Base-by-base conservation (phyloP, 2,329 filamentous ascomycete genomes). In the Exserohilum turcica region DNA sequence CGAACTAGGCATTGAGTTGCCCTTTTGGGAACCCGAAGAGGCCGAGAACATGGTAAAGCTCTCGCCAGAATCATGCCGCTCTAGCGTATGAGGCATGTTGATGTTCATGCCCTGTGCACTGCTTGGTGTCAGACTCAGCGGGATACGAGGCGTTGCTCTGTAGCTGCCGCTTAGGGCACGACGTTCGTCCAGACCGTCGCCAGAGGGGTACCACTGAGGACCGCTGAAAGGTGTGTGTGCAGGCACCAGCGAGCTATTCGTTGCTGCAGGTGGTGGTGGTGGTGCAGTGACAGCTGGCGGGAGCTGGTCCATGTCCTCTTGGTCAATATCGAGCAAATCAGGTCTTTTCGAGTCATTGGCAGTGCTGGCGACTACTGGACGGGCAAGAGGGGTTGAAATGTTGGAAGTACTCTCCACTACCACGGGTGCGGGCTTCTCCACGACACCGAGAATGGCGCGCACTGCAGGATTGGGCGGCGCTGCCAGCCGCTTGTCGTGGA, bases 41-140 rank as follows among this genome's bases (percentile, higher is more conserved):
- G 82, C 81, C 33, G 83, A 85, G 57, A 87, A 85, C 80, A 86
- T 86, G 18, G 80, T 76, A 60, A 86, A 86, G 66, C 84, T 86
- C 57, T 86, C 84, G 6, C 80, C 78, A 19, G 84, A 86, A 60
- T 85, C 80, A 61, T 84, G 82, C 31, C 82, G 79, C 43, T 77
- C 65, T 57, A 79, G 63, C 12, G 67, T 63, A 28, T 67, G 73
- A 18, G 72, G 70, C 13, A 69, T 64, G 7, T 59, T 61, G 36
- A 72, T 70, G 49, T 61, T 75, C 75, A 59, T 64, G 60, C 47
- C 72, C 63, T 60, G 64, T 64, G 54, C 72, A 67, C 60, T 64
- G 67, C 78, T 72, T 42, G 72, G 71, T 47, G 82, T 80, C 40
- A 83, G 73, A 19, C 74, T 79, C 39, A 84, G 68, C 12, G 80